A percentile compares a stretch with the other conserved stretches of the same genome.
Conservation (phyloP, 2,329 filamentous ascomycete species). For the Diaporthe helianthi region DNA sequence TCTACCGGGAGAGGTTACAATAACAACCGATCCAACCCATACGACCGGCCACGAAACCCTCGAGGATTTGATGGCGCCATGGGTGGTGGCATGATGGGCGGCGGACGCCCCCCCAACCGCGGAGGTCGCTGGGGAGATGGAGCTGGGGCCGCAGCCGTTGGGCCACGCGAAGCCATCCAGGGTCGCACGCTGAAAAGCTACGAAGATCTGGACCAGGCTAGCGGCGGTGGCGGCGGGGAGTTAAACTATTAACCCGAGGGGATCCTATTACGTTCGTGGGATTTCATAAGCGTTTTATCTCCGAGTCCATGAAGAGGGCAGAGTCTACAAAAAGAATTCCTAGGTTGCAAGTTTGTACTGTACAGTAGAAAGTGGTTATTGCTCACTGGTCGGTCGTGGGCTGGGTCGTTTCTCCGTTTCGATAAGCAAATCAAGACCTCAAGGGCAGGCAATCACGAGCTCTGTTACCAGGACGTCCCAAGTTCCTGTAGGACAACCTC, state of each 20-base stretch:
- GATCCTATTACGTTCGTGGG: neutral
- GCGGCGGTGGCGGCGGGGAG: conserved; percentile 77
- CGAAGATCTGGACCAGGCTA: conserved; percentile 91
- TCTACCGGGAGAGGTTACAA: conserved; percentile 54
- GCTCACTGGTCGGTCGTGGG: neutral
- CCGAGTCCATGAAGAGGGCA: neutral
- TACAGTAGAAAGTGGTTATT: conserved; percentile 24
- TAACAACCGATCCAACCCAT: conserved; percentile 72
- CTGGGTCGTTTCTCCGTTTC: neutral
- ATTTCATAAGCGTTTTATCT: neutral
- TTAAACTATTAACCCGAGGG: conserved; percentile 77
- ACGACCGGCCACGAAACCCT: conserved; percentile 71
- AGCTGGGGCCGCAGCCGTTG: conserved; percentile 76
- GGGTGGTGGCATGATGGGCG: conserved; percentile 48
- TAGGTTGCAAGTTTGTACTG: conserved; percentile 7
- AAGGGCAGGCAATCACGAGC: neutral
- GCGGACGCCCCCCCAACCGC: conserved; percentile 60
- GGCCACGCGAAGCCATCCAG: conserved; percentile 89
- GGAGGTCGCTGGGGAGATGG: conserved; percentile 74
- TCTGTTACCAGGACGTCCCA: too few relatives aligned
- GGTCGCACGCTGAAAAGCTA: conserved; percentile 95
- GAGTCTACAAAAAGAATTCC: neutral
- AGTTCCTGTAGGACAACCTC: too few relatives aligned
- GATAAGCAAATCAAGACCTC: conserved; percentile 20
- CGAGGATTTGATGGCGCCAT: conserved; percentile 57